These are phyloP conservation scores for Leccinum ochraceum DNA, from an alignment of 768 basidiomycete species.

Conservation along the genomic window DNA sequence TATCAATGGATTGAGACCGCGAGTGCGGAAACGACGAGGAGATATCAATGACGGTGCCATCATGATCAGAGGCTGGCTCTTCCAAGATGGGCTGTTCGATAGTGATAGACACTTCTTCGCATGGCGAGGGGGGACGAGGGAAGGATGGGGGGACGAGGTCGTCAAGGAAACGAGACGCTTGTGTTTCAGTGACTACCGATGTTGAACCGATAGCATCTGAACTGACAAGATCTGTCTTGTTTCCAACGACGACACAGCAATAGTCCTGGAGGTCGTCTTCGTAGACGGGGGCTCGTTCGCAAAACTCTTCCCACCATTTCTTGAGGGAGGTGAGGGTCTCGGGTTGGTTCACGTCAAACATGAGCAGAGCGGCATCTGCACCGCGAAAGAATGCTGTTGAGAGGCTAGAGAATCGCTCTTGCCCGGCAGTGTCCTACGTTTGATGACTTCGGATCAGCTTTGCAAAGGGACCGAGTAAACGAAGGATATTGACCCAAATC, in stretches of 20 bases:
- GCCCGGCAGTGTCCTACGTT: conserved; percentile 78
- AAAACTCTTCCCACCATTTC: conserved; percentile 83
- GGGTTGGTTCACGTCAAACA: conserved; percentile 77
- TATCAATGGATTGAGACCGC: conserved; percentile 24
- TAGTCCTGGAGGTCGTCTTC: conserved; percentile 64
- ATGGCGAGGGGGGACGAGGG: conserved; percentile 9
- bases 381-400: conserved; percentile 85
- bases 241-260: conserved; percentile 74
- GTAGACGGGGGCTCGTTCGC: conserved; percentile 59
- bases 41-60: conserved; percentile 16
- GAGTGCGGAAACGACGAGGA: conserved; percentile 25
- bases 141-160: conserved; percentile 50
- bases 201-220: conserved; percentile 14
- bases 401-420: conserved; percentile 83
- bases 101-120: conserved; percentile 15
- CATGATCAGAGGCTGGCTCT: conserved; percentile 10
- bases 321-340: conserved; percentile 57
- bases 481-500: conserved; percentile 52
- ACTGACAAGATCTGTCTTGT: conserved; percentile 65
- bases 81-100: conserved; percentile 17
- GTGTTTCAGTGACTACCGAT: conserved; percentile 36
- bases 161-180: conserved; percentile 56
- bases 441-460: conserved; percentile 7
- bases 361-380: conserved; percentile 77
- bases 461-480: neutral